These are phyloP conservation scores for Pulveroboletus sp. DNA, from an alignment of 768 basidiomycete genomes.

Conservation along the genomic window DNA sequence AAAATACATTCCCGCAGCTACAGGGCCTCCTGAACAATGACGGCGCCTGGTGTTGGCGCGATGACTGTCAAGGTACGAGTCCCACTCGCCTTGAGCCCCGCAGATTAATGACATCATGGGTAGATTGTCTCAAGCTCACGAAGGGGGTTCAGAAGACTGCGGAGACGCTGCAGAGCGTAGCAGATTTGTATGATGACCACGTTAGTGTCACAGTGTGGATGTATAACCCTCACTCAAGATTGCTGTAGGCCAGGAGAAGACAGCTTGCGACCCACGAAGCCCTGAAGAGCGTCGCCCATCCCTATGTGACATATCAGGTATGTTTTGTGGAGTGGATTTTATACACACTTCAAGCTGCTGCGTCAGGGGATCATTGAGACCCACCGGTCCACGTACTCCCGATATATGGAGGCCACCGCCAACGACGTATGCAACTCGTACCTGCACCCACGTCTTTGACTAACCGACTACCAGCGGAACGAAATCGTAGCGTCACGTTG, in stretches of 20 bases:
- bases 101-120: not conserved
- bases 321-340: not conserved
- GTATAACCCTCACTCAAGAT: conserved; percentile 4
- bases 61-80: conserved; percentile 60
- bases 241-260: conserved; percentile 61
- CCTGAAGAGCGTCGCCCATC: conserved; percentile 75
- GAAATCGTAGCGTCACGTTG: conserved; percentile 71
- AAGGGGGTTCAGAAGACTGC: conserved; percentile 75
- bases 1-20: conserved; percentile 34
- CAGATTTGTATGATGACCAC: conserved; percentile 78
- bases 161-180: conserved; percentile 70
- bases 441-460: not conserved
- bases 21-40: conserved; percentile 65
- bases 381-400: conserved; percentile 63
- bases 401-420: conserved; percentile 55
- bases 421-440: conserved; percentile 23
- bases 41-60: conserved; percentile 87
- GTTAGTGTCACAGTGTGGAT: conserved; percentile 39
- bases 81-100: not conserved
- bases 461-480: conserved; percentile 41
- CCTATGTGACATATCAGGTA: conserved; percentile 69
- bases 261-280: conserved; percentile 75
- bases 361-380: conserved; percentile 64
- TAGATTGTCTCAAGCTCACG: conserved; percentile 76
- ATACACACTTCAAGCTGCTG: not conserved